Conservation (phyloP, 208 protist species). For the Spongospora subterranea region DNA sequence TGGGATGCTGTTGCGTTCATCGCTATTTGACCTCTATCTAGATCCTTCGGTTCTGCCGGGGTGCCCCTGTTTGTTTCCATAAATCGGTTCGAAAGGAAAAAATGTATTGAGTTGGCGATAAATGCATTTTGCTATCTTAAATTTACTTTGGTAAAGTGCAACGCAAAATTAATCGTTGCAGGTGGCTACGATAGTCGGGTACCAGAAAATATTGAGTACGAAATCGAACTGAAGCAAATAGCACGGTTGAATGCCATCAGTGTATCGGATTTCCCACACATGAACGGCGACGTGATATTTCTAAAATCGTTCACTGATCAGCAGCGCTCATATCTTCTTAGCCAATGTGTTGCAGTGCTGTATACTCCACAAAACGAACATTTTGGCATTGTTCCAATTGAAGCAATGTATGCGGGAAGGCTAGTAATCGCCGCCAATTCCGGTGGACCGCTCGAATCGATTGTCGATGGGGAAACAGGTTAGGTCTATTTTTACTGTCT, state of each 20-base stretch:
- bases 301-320: constrained; percentile 63
- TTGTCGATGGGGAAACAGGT: constrained; percentile 67
- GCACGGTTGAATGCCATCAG: background rate
- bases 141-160: background rate
- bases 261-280: constrained; percentile 15
- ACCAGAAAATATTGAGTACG: constrained; percentile 74
- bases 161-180: constrained; percentile 71
- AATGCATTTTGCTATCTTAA: background rate
- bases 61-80: constrained; percentile 87
- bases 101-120: constrained; percentile 86
- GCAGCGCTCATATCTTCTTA: constrained; percentile 58
- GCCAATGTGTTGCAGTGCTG: constrained; percentile 62
- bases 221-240: constrained; percentile 48
- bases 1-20: background rate
- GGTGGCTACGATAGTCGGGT: constrained; percentile 78
- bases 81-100: constrained; percentile 97
- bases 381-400: constrained; percentile 77
- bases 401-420: constrained; percentile 70
- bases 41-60: background rate
- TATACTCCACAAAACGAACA: constrained; percentile 76
- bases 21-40: background rate
- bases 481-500: background rate
- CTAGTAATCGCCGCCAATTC: constrained; percentile 71
- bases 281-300: constrained; percentile 62
- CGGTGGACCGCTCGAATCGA: constrained; percentile 72